These are phyloP conservation scores for Medicago lupulina DNA, from an alignment of 306 rosid genomes.

Conservation along the genomic window DNA sequence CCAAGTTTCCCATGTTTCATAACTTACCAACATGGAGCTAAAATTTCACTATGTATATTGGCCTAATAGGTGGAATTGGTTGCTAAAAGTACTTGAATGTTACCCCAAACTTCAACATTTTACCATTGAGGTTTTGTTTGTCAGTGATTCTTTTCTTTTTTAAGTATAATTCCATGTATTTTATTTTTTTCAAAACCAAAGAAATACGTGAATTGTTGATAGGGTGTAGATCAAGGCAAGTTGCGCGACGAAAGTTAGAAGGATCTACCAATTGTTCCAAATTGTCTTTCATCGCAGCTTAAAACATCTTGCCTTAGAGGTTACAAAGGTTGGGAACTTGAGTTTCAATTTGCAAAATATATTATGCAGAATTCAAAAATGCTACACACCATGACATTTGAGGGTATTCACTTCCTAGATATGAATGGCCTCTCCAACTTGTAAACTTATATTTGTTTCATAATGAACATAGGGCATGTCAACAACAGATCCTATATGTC, in stretches of 20 bases:
- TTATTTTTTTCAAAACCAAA: not conserved
- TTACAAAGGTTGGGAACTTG: no score
- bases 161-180: not conserved
- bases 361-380: not conserved
- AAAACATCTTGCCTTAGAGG: not conserved
- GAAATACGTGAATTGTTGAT: not conserved
- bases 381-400: not conserved
- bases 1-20: not conserved
- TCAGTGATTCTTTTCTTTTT: not conserved
- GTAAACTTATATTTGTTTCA: not conserved
- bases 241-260: not conserved
- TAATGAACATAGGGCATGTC: not conserved
- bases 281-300: not conserved
- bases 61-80: not conserved
- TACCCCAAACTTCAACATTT: not conserved
- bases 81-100: not conserved
- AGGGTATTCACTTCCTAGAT: not conserved
- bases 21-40: not conserved
- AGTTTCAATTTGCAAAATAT: not conserved
- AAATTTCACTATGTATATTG: not conserved
- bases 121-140: not conserved
- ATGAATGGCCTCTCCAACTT: not conserved
- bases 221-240: not conserved
- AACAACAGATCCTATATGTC: not conserved
- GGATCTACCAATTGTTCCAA: not conserved